These are phyloP conservation scores for Podosphaera xanthii DNA, from an alignment of 2,329 filamentous ascomycete genomes.

Conservation along the genomic window DNA sequence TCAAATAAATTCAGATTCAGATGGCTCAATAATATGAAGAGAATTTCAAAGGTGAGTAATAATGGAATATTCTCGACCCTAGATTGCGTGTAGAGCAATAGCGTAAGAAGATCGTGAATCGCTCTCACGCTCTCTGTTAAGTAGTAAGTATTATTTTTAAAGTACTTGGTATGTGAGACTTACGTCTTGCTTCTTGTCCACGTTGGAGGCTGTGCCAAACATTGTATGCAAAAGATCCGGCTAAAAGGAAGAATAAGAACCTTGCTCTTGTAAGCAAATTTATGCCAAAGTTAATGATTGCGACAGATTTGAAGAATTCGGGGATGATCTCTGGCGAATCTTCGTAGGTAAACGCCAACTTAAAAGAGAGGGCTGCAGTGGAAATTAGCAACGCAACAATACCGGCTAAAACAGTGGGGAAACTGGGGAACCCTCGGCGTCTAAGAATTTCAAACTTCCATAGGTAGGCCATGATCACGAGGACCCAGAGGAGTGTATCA, in stretches of 20 bases:
- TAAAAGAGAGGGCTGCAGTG: constrained; percentile 52
- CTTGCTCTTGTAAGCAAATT: constrained; percentile 18
- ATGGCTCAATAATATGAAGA: constrained; percentile 28
- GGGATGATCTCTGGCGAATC: constrained; percentile 67
- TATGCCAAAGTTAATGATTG: constrained; percentile 8
- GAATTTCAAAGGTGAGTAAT: constrained; percentile 49
- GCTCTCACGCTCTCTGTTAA: constrained; percentile 15
- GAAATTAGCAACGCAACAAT: constrained; percentile 21
- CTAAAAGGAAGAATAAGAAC: constrained; percentile 24
- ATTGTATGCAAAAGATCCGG: constrained; percentile 16
- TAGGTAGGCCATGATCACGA: constrained; percentile 48
- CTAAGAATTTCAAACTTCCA: constrained; percentile 19
- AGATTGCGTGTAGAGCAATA: constrained; percentile 74
- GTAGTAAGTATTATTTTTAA: constrained; percentile 2
- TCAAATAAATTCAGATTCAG: constrained; percentile 29
- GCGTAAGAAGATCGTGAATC: constrained; percentile 46
- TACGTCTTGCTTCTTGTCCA: constrained; percentile 9
- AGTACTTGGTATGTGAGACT: neutral
- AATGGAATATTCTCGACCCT: constrained; percentile 68
- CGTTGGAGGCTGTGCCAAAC: constrained; percentile 22
- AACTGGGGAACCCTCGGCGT: constrained; percentile 9
- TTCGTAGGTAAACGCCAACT: constrained; percentile 65
- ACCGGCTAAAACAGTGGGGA: constrained; percentile 13
- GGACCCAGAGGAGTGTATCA: constrained; percentile 46
- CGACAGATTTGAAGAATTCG: constrained; percentile 17